phyloP scores from a whole-genome alignment of 805 yeast species.

The Saturnispora sekii region DNA sequence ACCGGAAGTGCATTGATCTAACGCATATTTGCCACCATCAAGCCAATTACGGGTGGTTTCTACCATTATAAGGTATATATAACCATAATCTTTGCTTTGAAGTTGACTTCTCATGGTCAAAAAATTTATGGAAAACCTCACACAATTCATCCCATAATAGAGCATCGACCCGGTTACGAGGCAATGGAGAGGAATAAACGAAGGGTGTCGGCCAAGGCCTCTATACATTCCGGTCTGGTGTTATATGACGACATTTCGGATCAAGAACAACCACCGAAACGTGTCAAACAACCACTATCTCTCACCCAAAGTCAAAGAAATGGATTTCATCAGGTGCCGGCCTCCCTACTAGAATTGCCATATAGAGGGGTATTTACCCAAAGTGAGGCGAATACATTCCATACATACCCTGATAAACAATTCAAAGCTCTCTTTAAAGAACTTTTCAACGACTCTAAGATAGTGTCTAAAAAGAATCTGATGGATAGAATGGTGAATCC shows the following conservation, averaged over 20 bases:
- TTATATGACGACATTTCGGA: slow-evolving; percentile 2
- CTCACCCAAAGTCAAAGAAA: slow-evolving; percentile 1
- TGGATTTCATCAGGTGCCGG: slow-evolving; percentile 6
- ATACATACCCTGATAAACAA: slow-evolving; percentile 47
- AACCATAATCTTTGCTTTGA: no score
- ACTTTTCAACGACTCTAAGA: slow-evolving; percentile 31
- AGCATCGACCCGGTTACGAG: no score
- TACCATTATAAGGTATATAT: no score
- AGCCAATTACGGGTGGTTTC: no score
- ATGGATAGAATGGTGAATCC: neutral
- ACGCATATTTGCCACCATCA: no score
- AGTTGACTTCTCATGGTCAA: no score
- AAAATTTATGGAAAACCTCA: no score
- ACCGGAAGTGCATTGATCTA: no score
- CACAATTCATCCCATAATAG: no score
- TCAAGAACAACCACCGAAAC: neutral
- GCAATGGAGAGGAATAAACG: neutral
- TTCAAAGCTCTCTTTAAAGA: slow-evolving; percentile 30
- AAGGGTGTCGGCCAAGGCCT: slow-evolving; percentile 5
- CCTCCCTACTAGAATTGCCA: slow-evolving; percentile 45
- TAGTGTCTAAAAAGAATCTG: slow-evolving; percentile 26
- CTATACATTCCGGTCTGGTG: neutral
- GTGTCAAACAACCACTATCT: neutral
- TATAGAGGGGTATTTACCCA: slow-evolving; percentile 55
- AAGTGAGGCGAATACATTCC: slow-evolving; percentile 48